These are phyloP conservation scores for Leccinum ochraceum DNA, from an alignment of 768 basidiomycete genomes.

Conservation along the genomic window DNA sequence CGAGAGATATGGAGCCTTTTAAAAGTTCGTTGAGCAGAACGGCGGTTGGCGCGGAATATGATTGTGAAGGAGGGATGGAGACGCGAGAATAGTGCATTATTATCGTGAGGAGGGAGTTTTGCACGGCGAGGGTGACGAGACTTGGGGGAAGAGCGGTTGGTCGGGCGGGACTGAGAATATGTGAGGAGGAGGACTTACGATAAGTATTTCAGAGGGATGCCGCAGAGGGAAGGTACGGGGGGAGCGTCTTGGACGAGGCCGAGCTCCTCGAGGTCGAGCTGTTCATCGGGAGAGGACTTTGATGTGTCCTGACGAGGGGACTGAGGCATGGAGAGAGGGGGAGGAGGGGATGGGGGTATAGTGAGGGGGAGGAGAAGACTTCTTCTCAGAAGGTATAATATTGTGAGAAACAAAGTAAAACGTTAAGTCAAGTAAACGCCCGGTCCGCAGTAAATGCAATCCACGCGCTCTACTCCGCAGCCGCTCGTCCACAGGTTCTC, in stretches of 20 bases:
- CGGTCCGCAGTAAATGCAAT: slow-evolving; percentile 11
- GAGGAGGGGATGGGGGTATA: slow-evolving; percentile 29
- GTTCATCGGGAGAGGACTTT: slow-evolving; percentile 33
- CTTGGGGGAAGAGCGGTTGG: slow-evolving; percentile 39
- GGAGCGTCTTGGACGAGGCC: slow-evolving; percentile 40
- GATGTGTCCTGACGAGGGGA: slow-evolving; percentile 21
- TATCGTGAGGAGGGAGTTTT: slow-evolving; percentile 88
- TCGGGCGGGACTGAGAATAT: slow-evolving; percentile 6
- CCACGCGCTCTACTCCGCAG: slow-evolving; percentile 22
- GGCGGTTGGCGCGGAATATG: slow-evolving; percentile 92
- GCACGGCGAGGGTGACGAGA: slow-evolving; percentile 82
- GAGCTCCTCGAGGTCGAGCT: slow-evolving; percentile 48
- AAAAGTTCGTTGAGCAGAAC: slow-evolving; percentile 94
- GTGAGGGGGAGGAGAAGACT: slow-evolving; percentile 5
- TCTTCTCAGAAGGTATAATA: not conserved
- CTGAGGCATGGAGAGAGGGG: slow-evolving; percentile 22
- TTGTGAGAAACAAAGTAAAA: not conserved
- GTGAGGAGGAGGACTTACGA: slow-evolving; percentile 51
- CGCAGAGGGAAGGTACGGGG: slow-evolving; percentile 57
- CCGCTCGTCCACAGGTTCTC: not conserved
- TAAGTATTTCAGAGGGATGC: slow-evolving; percentile 77
- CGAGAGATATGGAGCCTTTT: slow-evolving; percentile 85
- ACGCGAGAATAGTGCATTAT: slow-evolving; percentile 97
- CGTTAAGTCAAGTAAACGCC: too few relatives aligned
- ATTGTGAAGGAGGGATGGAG: slow-evolving; percentile 67